phyloP scores from a whole-genome alignment of 352 stramenopile genomes.

The Phytophthora sp. region DNA sequence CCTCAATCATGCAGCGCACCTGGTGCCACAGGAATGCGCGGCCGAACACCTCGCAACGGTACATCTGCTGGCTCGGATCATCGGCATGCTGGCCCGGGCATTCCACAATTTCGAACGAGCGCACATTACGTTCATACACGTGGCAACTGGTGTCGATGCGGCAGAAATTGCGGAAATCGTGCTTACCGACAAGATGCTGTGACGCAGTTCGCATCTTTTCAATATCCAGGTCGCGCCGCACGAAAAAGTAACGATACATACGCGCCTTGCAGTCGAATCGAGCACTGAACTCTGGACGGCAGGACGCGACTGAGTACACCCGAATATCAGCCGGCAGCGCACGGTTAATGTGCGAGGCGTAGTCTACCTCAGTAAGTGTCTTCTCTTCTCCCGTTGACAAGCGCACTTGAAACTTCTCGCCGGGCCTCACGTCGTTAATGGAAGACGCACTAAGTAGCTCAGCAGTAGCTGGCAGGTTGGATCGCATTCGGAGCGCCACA shows the following conservation, averaged over 20 bases:
- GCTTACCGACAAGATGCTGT: conserved; percentile 90
- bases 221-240: conserved; percentile 70
- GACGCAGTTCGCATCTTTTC: conserved; percentile 91
- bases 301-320: conserved; percentile 83
- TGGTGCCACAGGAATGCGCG: conserved; percentile 99
- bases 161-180: conserved; percentile 99
- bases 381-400: conserved; percentile 65
- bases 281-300: conserved; percentile 90
- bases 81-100: conserved; percentile 50
- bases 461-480: conserved; percentile 70
- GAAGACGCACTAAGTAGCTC: conserved; percentile 62
- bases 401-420: conserved; percentile 67
- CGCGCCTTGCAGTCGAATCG: conserved; percentile 94
- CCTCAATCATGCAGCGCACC: conserved; percentile 97
- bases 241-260: conserved; percentile 99
- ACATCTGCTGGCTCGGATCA: conserved; percentile 69
- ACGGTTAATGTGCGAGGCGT: conserved; percentile 96
- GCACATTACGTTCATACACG: conserved; percentile 93
- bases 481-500: conserved; percentile 72
- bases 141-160: conserved; percentile 98
- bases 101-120: conserved; percentile 82
- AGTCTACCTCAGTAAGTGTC: conserved; percentile 94
- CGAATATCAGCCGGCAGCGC: conserved; percentile 92
- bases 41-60: conserved; percentile 81
- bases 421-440: conserved; percentile 74